Evolutionary conservation across 2,329 filamentous ascomycete genomes (phyloP).

Genomic region (Claviceps capensis): DNA sequence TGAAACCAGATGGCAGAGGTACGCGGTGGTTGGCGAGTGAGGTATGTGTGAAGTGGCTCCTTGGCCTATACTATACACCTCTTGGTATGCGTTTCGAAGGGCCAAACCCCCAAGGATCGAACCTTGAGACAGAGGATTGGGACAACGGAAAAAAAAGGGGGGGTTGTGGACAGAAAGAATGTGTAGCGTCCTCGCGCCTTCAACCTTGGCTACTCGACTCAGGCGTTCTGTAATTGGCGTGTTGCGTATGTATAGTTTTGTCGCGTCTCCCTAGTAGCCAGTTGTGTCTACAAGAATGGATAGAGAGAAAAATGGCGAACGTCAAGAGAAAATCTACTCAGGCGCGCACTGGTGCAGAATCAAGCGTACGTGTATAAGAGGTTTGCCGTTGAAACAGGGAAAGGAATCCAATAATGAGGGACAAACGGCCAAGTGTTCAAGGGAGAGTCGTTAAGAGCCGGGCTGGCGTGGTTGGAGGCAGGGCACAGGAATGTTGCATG

Average conservation of each 20-base stretch:
- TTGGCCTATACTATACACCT: not conserved
- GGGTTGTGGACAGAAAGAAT: not conserved
- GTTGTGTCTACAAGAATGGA: not conserved
- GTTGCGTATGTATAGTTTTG: not conserved
- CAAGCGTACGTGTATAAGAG: conserved; percentile 1
- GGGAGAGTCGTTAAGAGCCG: conserved; percentile 4
- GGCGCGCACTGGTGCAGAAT: not conserved
- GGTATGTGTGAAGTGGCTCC: not conserved
- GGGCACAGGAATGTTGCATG: conserved; percentile 8
- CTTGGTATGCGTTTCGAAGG: conserved; percentile 3
- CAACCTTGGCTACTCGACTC: not conserved
- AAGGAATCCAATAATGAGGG: conserved; percentile 9
- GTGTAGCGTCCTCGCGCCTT: not conserved
- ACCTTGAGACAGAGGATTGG: conserved; percentile 5
- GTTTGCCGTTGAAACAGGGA: conserved; percentile 5
- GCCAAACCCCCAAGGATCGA: conserved; percentile 3
- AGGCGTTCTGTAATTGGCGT: not conserved
- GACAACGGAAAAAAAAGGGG: not conserved
- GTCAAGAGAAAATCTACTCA: not conserved
- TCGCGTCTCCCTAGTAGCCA: not conserved
- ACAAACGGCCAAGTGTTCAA: conserved; percentile 1
- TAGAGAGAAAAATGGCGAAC: not conserved
- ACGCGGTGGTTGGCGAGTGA: not conserved
- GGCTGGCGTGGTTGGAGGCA: conserved; percentile 1
- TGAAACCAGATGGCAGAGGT: not conserved